Base-by-base conservation (phyloP, 352 stramenopile genomes). In the Pythium monospermum region DNA sequence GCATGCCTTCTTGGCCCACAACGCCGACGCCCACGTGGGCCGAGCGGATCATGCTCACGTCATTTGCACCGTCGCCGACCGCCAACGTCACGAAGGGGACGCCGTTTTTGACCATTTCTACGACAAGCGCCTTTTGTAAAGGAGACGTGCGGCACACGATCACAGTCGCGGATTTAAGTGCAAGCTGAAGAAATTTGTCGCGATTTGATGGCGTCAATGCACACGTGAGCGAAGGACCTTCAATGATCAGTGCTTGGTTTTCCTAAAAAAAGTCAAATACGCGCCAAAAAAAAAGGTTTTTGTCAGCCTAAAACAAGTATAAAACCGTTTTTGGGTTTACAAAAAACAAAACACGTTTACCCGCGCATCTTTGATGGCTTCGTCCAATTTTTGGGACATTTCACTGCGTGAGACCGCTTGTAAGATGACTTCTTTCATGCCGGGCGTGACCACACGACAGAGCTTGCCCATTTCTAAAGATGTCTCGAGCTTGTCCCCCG, bases 21-120 rank as follows among this genome's bases (percentile, higher is more conserved):
- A 99, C 98, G 10, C 97, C 97, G 18, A 99, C 87, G 13, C 97
- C 97, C 44, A 99, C 91, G 51, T 99, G 95, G n/a, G 97, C 97
- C 50, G 96, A 94, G 51, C 98, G 95, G 59, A 99, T 99, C 97
- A 99, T 99, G 31, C 94, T 97, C 25, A 99, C 96, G 64, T 99
- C 97, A 58, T 99, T 99, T 10, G 96, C 96, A 23, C 97, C 97
- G 69, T 99, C 97, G n/a, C 96, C 97, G 42, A 99, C 97, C 33
- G 96, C 96, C 2, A 99, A 78, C 4, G 94, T 98, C 27, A 91
- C 74, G 46, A 81, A 80, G 3, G 69, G 68, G 0, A 91, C 71
- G 6, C 73, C 75, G 19, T 69, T 65, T 56, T 94, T 95, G 11
- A 99, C 92, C 35, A 99, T 77, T 43, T 98, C 88, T 10, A 99